phyloP scores from a whole-genome alignment of 1,139 yeast species.

The Suhomyces wounanorum region DNA sequence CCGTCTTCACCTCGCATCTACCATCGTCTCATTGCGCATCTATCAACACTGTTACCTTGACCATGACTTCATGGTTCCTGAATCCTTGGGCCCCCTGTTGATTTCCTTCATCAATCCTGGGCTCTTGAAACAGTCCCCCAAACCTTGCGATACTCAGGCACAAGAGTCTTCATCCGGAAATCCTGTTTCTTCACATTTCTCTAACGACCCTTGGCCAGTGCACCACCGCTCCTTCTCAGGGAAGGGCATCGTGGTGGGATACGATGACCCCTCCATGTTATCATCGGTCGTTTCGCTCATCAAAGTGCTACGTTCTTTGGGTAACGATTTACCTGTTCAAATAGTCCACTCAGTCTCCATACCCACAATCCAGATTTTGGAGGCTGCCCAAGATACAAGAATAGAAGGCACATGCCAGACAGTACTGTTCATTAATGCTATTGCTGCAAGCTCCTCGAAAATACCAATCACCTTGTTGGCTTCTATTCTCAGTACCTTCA shows the following conservation, averaged over 20 bases:
- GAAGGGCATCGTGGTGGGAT: conserved; percentile 41
- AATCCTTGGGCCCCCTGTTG: conserved; percentile 6
- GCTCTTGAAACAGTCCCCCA: background rate
- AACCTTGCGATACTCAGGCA: too few species aligned
- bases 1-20: conserved; percentile 8
- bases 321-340: conserved; percentile 39
- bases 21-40: conserved; percentile 13
- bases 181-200: background rate
- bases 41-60: conserved; percentile 13
- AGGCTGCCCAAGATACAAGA: conserved; percentile 1
- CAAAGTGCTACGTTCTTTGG: conserved; percentile 30
- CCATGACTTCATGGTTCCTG: background rate
- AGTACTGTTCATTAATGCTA: conserved; percentile 22
- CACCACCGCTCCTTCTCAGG: conserved; percentile 24
- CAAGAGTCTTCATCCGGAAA: too few species aligned
- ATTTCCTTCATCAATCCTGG: conserved; percentile 11
- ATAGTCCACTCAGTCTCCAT: conserved; percentile 25
- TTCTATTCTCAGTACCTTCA: conserved; percentile 24
- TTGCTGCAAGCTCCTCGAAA: background rate
- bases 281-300: conserved; percentile 26
- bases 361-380: background rate
- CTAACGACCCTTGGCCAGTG: background rate
- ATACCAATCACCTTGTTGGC: conserved; percentile 27
- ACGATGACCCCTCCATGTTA: conserved; percentile 20
- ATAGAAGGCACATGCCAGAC: conserved; percentile 14